Evolutionary conservation across 257 asterid species (phyloP).

Genomic region (Capsicum baccatum): DNA sequence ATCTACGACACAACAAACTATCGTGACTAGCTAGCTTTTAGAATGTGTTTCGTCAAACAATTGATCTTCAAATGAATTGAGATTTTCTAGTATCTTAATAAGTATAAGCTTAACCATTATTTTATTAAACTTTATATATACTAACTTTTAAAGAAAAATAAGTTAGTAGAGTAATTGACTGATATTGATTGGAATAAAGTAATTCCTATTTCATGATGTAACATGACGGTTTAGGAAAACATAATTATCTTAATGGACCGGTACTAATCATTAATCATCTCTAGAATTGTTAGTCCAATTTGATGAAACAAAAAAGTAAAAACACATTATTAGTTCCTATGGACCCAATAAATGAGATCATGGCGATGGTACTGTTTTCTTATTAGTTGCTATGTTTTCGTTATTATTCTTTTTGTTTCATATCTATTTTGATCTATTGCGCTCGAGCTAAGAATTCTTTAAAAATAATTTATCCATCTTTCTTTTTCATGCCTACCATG

Average conservation of each 20-base stretch:
- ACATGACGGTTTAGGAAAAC: no score
- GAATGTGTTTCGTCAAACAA: background rate
- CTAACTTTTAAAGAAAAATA: no score
- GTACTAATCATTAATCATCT: background rate
- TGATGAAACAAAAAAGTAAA: slow-evolving; percentile 1
- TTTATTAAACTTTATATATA: background rate
- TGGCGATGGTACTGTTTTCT: background rate
- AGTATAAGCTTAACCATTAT: background rate
- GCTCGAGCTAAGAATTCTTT: no score
- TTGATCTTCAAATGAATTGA: background rate
- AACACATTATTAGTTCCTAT: background rate
- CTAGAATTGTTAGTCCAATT: background rate
- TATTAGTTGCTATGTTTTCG: no score
- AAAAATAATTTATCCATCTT: no score
- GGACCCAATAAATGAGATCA: background rate
- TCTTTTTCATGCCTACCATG: no score
- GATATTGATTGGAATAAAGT: no score
- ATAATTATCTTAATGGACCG: background rate
- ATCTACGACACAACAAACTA: background rate
- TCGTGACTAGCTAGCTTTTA: background rate
- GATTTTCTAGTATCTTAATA: background rate
- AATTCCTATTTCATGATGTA: no score
- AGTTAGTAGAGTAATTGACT: no score
- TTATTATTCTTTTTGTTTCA: no score
- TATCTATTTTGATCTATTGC: no score